Percentiles rank a stretch among this genome's conserved stretches.
Conservation (phyloP, 1,284 basidiomycete species). For the Cutaneotrichosporon curvatum region DNA sequence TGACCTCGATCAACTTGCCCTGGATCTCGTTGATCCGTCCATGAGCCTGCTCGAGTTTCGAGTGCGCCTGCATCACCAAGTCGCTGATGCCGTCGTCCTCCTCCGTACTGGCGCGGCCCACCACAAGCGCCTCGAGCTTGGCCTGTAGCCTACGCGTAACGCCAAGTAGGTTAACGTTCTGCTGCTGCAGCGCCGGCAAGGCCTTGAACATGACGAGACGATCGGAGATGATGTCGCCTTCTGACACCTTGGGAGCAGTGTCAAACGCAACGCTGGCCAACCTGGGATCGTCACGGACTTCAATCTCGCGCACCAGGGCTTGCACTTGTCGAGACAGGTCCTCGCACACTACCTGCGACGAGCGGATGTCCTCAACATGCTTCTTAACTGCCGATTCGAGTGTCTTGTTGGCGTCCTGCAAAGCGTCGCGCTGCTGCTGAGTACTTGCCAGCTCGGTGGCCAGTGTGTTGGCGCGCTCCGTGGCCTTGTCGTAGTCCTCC, state of each 20-base stretch:
- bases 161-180: constrained; percentile 75
- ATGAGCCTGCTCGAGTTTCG: constrained; percentile 67
- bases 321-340: constrained; percentile 86
- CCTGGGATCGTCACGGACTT: constrained; percentile 70
- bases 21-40: constrained; percentile 74
- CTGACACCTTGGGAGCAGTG: constrained; percentile 35
- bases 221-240: constrained; percentile 74
- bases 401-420: constrained; percentile 38
- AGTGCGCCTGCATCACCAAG: constrained; percentile 31
- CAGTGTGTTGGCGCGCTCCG: constrained; percentile 69
- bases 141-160: constrained; percentile 71
- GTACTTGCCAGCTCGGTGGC: constrained; percentile 64
- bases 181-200: constrained; percentile 71
- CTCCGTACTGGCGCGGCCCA: constrained; percentile 42
- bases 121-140: constrained; percentile 54
- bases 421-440: constrained; percentile 57
- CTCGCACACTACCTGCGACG: constrained; percentile 68
- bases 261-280: constrained; percentile 67
- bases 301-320: constrained; percentile 67
- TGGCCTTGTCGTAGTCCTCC: constrained; percentile 70
- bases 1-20: constrained; percentile 67
- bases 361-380: constrained; percentile 59
- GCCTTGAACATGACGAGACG: constrained; percentile 82
- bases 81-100: constrained; percentile 1
- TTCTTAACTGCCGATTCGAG: constrained; percentile 58